These are phyloP conservation scores for Quercus agrifolia DNA, from an alignment of 306 rosid species.

Conservation along the genomic window DNA sequence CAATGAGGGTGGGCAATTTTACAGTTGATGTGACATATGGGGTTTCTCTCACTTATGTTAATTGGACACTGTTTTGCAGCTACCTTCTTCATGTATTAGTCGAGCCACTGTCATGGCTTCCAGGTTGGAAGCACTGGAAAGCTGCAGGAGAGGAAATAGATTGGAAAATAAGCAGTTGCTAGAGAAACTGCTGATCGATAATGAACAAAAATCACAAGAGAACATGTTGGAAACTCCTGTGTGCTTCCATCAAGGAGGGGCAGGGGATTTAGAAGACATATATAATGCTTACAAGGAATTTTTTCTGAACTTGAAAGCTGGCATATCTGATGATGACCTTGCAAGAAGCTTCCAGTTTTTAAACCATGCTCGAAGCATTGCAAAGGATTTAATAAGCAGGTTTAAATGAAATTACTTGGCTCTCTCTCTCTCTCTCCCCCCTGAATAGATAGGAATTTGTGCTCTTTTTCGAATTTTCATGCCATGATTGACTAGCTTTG, in stretches of 20 bases:
- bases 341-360: slow-evolving; percentile 40
- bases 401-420: slow-evolving; percentile 1
- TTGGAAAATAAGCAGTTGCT: slow-evolving; percentile 21
- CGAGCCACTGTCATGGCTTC: slow-evolving; percentile 77
- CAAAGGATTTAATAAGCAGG: slow-evolving; percentile 46
- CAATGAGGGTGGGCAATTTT: slow-evolving; percentile 6
- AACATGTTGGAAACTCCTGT: slow-evolving; percentile 18
- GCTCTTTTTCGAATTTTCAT: neutral
- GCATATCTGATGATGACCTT: slow-evolving; percentile 35
- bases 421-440: neutral
- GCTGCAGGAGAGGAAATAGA: slow-evolving; percentile 42
- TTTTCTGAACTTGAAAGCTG: slow-evolving; percentile 47
- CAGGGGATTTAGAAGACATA: slow-evolving; percentile 22
- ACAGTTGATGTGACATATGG: slow-evolving; percentile 6
- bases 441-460: neutral
- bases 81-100: slow-evolving; percentile 63
- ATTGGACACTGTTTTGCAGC: slow-evolving; percentile 41
- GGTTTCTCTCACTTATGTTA: slow-evolving; percentile 1
- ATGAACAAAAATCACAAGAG: slow-evolving; percentile 30
- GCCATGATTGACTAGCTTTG: neutral
- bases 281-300: slow-evolving; percentile 38
- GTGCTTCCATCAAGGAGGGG: neutral
- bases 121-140: slow-evolving; percentile 59
- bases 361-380: slow-evolving; percentile 59
- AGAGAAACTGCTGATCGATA: slow-evolving; percentile 19